A percentile compares a stretch with the other conserved stretches of the same genome.
Evolutionary conservation across 2,329 filamentous ascomycete species (phyloP).

Genomic region (Ilyonectria destructans): DNA sequence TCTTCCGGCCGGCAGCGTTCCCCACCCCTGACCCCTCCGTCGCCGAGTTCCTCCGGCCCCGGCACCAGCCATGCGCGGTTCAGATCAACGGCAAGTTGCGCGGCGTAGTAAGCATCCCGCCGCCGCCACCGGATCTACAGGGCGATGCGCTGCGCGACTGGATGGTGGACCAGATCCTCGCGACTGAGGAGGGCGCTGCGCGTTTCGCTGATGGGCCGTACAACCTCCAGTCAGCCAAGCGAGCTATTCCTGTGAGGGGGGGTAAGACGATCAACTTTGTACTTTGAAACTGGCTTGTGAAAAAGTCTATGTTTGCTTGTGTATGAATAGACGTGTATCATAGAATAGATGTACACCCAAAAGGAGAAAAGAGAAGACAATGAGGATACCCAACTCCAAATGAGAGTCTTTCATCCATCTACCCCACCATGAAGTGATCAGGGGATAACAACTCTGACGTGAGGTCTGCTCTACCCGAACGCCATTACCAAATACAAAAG

Average conservation of each 20-base stretch:
- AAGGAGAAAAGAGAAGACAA: conserved; percentile 13
- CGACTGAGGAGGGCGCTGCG: conserved; percentile 72
- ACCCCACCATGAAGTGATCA: neutral
- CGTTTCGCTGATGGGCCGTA: conserved; percentile 67
- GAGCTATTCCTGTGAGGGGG: conserved; percentile 76
- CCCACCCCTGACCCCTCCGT: conserved; percentile 69
- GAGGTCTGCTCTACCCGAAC: neutral
- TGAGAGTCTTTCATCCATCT: conserved; percentile 5
- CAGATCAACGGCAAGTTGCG: conserved; percentile 87
- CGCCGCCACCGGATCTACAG: conserved; percentile 60
- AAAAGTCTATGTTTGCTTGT: neutral
- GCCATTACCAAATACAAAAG: neutral
- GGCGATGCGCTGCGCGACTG: conserved; percentile 69
- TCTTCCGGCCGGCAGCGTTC: conserved; percentile 70
- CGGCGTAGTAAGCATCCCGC: conserved; percentile 77
- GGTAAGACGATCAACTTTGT: conserved; percentile 86
- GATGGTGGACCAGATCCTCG: conserved; percentile 74
- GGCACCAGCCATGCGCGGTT: conserved; percentile 74
- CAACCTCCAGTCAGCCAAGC: conserved; percentile 69
- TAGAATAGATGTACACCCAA: conserved; percentile 34
- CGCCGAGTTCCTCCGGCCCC: conserved; percentile 65
- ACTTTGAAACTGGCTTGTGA: conserved; percentile 53
- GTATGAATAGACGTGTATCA: conserved; percentile 14
- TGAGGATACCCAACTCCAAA: conserved; percentile 27
- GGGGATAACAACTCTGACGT: neutral